Base-by-base conservation (phyloP, 306 rosid species). In the Dryas alaskensis region DNA sequence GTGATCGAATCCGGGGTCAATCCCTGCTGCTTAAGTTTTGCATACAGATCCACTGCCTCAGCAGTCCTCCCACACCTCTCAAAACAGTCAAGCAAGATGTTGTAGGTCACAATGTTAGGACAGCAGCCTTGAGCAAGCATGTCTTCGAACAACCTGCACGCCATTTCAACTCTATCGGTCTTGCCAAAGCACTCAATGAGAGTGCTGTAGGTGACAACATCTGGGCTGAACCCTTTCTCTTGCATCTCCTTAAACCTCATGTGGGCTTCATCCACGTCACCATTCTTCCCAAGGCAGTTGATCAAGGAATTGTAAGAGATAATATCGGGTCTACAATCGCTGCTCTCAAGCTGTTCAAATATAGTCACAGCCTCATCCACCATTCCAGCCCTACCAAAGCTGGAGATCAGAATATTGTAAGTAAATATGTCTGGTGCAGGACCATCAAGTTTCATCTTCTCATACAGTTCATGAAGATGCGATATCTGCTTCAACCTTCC, bases 181-280 rank as follows among this genome's bases (percentile, higher is more conserved):
- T 93, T 93, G 49, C 98, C 98, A 65, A 93, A 91, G 83, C 98
- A 91, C 81, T 93, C 96, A 3, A 93, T 93, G 39, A 93, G 97
- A 8, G 96, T 93, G 85, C 96, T 91, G 72, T 93, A 93, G n/a
- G 98, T 89, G 76, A 93, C 85, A 45, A 93, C 97, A 67, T 93
- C 98, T 1, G 98, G 97, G 79, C 77, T 81, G 54, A 89, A 57
- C 59, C 98, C 97, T 77, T 83, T 91, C 76, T 93, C 98, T 70
- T 84, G 87, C 98, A 93, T 93, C 87, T 93, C 98, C 79, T 80
- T 89, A 60, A 93, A 93, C 76, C 88, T 85, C 94, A 93, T 91
- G 85, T 93, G 98, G 65, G 92, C 97, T 88, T 93, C 98, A 74
- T 89, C 98, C 77, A 93, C 84, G 80, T 88, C 89, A 50, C 98